These are phyloP conservation scores for Ascochyta fabae DNA, from an alignment of 2,329 filamentous ascomycete species.

Conservation along the genomic window DNA sequence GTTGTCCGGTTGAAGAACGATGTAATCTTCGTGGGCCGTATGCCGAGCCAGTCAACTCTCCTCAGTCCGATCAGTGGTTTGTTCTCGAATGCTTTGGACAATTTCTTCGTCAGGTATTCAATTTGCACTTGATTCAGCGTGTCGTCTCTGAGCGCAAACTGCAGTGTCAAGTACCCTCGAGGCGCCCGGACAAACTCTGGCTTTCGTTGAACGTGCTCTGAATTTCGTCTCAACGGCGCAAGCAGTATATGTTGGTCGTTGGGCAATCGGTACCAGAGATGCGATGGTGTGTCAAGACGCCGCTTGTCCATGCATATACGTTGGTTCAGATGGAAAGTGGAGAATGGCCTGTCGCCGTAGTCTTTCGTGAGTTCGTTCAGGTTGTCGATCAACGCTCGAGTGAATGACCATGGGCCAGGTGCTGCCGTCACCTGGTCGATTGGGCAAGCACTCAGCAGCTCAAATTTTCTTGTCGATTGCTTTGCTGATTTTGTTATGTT, in stretches of 20 bases:
- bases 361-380: conserved; percentile 31
- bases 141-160: conserved; percentile 38
- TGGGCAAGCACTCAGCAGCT: conserved; percentile 42
- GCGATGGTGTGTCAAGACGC: conserved; percentile 38
- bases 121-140: conserved; percentile 39
- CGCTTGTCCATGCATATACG: conserved; percentile 33
- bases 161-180: conserved; percentile 40
- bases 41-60: conserved; percentile 43
- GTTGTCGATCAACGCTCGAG: conserved; percentile 43
- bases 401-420: conserved; percentile 43
- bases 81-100: conserved; percentile 39
- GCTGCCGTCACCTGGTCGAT: conserved; percentile 36
- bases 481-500: conserved; percentile 40
- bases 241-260: conserved; percentile 43
- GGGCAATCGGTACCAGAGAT: conserved; percentile 34
- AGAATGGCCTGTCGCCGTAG: conserved; percentile 34
- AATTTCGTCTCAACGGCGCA: conserved; percentile 30
- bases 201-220: conserved; percentile 13
- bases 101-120: conserved; percentile 33
- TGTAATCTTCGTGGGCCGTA: conserved; percentile 30
- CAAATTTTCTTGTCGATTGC: conserved; percentile 37
- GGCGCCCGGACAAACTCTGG: conserved; percentile 20
- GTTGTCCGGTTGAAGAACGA: conserved; percentile 37
- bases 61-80: conserved; percentile 34
- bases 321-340: conserved; percentile 38